Conservation (phyloP, 164 flowering plant genomes). For the Buxus sempervirens region DNA sequence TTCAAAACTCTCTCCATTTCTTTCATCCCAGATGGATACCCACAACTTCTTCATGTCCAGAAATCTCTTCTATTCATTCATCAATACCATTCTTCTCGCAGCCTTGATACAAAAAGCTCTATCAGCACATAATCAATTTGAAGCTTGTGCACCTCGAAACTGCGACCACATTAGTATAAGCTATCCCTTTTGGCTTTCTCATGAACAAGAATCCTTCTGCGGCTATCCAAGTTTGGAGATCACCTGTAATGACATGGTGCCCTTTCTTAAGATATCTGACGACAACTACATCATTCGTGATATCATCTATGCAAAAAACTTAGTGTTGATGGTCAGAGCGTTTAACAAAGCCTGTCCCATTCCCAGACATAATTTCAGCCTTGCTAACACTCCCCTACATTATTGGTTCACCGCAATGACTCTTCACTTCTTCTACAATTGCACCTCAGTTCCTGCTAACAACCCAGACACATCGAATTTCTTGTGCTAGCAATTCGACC, state of each 20-base stretch:
- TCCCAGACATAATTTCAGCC: slow-evolving; percentile 37
- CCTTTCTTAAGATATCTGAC: slow-evolving; percentile 34
- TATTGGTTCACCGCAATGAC: slow-evolving; percentile 12
- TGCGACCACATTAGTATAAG: slow-evolving; percentile 32
- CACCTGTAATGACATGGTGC: slow-evolving; percentile 28
- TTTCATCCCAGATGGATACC: too few relatives aligned
- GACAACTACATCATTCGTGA: slow-evolving; percentile 31
- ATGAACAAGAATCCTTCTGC: slow-evolving; percentile 38
- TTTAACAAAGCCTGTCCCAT: slow-evolving; percentile 29
- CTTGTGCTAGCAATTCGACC: slow-evolving; percentile 19
- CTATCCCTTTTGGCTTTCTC: slow-evolving; percentile 53
- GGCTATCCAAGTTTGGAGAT: slow-evolving; percentile 40
- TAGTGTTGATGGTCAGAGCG: slow-evolving; percentile 25
- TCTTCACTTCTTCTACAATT: slow-evolving; percentile 44
- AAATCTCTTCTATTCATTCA: too few relatives aligned
- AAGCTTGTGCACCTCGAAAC: slow-evolving; percentile 37
- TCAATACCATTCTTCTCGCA: too few relatives aligned
- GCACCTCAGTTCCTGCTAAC: slow-evolving; percentile 16
- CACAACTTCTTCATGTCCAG: too few relatives aligned
- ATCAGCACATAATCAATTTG: slow-evolving; percentile 22
- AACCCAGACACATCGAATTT: slow-evolving; percentile 5
- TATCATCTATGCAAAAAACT: slow-evolving; percentile 34
- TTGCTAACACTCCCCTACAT: slow-evolving; percentile 28
- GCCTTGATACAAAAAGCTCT: too few relatives aligned
- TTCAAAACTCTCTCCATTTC: too few relatives aligned